Evolutionary conservation across 1,139 yeast genomes (phyloP).

Genomic region (Magnusiomyces tetraspermus): DNA sequence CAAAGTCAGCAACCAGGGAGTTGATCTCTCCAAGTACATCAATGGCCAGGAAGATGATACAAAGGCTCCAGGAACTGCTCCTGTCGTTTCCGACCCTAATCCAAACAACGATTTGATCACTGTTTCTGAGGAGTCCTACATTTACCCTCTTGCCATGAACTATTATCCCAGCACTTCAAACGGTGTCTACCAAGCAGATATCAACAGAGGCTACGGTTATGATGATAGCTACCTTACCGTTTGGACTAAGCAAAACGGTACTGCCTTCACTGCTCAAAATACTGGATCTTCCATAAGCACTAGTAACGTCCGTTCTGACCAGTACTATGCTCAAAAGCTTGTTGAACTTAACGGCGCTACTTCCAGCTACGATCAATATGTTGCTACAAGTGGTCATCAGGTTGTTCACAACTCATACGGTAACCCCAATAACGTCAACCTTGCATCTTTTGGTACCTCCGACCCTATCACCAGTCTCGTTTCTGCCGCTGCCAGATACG

Average conservation of each 20-base stretch:
- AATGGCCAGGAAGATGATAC: constrained; percentile 6
- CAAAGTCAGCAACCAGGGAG: constrained; percentile 8
- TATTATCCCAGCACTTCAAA: constrained; percentile 2
- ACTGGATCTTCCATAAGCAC: constrained; percentile 4
- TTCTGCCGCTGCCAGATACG: constrained; percentile 11
- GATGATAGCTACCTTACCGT: constrained; percentile 8
- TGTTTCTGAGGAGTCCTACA: constrained; percentile 10
- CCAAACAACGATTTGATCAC: constrained; percentile 7
- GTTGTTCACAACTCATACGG: constrained; percentile 9
- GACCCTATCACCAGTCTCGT: constrained; percentile 13
- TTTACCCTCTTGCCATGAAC: constrained; percentile 14
- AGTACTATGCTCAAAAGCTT: constrained; percentile 10
- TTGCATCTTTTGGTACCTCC: constrained; percentile 7
- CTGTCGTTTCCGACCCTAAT: constrained; percentile 8
- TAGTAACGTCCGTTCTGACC: constrained; percentile 8
- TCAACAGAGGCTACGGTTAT: constrained; percentile 11
- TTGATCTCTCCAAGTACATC: constrained; percentile 7
- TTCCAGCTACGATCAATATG: constrained; percentile 9
- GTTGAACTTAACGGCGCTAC: constrained; percentile 4
- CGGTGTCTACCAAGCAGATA: constrained; percentile 7
- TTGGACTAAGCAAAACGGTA: constrained; percentile 15
- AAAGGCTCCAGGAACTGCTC: constrained; percentile 7
- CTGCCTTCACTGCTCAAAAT: constrained; percentile 4
- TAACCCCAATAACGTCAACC: not conserved
- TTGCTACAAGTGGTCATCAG: constrained; percentile 4